Percentiles rank a stretch among this genome's conserved stretches.
These are phyloP conservation scores for Hygrocybe coccinea DNA, from an alignment of 768 basidiomycete species.

Conservation along the genomic window DNA sequence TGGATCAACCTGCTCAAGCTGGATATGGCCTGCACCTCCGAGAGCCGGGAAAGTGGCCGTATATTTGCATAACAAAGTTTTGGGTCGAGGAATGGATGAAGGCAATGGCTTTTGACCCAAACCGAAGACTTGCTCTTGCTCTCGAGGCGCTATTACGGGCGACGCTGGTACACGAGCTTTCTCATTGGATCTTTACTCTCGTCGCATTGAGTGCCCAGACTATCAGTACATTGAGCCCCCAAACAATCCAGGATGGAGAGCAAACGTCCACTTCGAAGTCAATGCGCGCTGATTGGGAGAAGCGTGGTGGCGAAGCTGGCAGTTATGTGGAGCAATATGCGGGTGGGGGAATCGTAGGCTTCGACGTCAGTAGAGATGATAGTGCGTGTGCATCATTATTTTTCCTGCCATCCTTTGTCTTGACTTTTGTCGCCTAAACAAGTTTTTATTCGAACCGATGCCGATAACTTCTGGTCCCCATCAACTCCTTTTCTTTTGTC, in stretches of 20 bases:
- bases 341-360: not conserved
- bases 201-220: not conserved
- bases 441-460: conserved; percentile 1
- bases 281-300: not conserved
- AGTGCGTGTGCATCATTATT: conserved; percentile 1
- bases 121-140: not conserved
- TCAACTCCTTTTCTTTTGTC: not conserved
- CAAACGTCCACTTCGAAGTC: not conserved
- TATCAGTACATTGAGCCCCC: not conserved
- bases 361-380: not conserved
- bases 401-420: not conserved
- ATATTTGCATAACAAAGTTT: not conserved
- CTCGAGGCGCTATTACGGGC: not conserved
- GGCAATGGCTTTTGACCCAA: not conserved
- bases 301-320: not conserved
- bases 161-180: not conserved
- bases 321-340: not conserved
- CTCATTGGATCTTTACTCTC: not conserved
- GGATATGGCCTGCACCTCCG: not conserved
- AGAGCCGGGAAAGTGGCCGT: not conserved
- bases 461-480: not conserved
- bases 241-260: not conserved
- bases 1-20: not conserved
- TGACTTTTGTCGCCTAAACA: not conserved
- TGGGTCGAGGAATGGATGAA: not conserved